phyloP scores from a whole-genome alignment of 2,329 filamentous ascomycete species.

The Calcarisporium arbuscula region DNA sequence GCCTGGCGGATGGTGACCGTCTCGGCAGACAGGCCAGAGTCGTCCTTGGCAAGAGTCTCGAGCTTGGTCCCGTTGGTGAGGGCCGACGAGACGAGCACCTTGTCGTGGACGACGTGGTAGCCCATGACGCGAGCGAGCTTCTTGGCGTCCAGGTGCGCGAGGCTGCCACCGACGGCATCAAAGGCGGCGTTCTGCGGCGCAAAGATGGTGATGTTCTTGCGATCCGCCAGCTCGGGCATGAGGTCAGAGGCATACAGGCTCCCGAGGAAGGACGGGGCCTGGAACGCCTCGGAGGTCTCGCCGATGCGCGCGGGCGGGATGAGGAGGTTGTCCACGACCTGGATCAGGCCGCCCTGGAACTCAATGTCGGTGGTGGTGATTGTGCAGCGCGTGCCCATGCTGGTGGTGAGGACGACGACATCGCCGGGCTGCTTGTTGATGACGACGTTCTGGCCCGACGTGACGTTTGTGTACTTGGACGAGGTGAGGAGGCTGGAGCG shows the following conservation, averaged over 20 bases:
- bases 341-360: slow-evolving; percentile 44
- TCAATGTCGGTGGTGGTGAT: slow-evolving; percentile 35
- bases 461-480: slow-evolving; percentile 39
- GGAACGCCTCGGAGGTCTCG: slow-evolving; percentile 43
- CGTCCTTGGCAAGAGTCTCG: slow-evolving; percentile 27
- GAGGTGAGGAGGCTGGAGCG: slow-evolving; percentile 37
- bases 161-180: slow-evolving; percentile 45
- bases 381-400: slow-evolving; percentile 37
- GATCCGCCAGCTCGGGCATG: slow-evolving; percentile 34
- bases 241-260: slow-evolving; percentile 23
- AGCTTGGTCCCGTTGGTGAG: slow-evolving; percentile 25
- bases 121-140: slow-evolving; percentile 47
- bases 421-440: slow-evolving; percentile 36
- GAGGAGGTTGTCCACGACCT: slow-evolving; percentile 46
- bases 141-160: slow-evolving; percentile 38
- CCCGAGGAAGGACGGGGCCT: slow-evolving; percentile 32
- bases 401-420: slow-evolving; percentile 42
- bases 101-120: slow-evolving; percentile 59
- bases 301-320: slow-evolving; percentile 41
- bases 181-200: slow-evolving; percentile 57
- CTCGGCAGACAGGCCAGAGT: slow-evolving; percentile 33
- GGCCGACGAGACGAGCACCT: slow-evolving; percentile 43
- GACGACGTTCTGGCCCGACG: slow-evolving; percentile 41
- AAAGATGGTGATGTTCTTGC: slow-evolving; percentile 52
- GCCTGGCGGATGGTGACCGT: slow-evolving; percentile 32